Evolutionary conservation across 2,329 filamentous ascomycete genomes (phyloP), one percentile per base, ranked within the genome.

Genomic region (Hymenoscyphus fructigenus): DNA sequence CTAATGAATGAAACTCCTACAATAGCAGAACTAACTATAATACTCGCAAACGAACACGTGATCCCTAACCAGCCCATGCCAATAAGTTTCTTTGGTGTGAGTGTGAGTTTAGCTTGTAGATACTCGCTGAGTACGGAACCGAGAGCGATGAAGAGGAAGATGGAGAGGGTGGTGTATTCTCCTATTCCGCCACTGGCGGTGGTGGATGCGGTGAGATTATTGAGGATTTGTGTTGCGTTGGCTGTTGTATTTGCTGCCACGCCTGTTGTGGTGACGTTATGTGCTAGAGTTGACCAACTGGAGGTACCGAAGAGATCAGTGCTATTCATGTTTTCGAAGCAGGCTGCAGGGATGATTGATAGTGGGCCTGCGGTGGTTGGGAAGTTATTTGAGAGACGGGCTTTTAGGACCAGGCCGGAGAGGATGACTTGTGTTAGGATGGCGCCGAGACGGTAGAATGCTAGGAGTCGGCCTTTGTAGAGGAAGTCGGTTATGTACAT

Each of bases 401-500:
- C 61, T 36, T 38, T 59, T 32, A 63, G 36, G 20, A 55, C 56
- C 1, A 63, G 12, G 1, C 61, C 61, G 2, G 61, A 36, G 28
- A 59, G 36, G 3, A 53, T 38, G 3, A 59, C 32, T 23, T 63
- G 38, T n/a, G 26, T 20, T 4, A 32, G 17, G 10, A 63, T 63
- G 0, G 12, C 38, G 2, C 50, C 15, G 29, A 28, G n/a, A 36
- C 56, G 34, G 34, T 63, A 63, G 28, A 55, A 17, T 20, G 61
- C 61, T 7, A 63, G 28, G 4, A 36, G 7, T 10, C 53, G 50
- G 9, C 61, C 61, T 53, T 63, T 63, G 41, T 59, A 23, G 7
- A 63, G 15, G 20, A 59, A 63, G 44, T 63, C 56, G n/a, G 61
- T 38, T 12, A 63, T 41, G 29, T n/a, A 53, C 20, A 63, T 55